Base-by-base conservation (phyloP, 1,139 yeast species). In the Suhomyces taliae region DNA sequence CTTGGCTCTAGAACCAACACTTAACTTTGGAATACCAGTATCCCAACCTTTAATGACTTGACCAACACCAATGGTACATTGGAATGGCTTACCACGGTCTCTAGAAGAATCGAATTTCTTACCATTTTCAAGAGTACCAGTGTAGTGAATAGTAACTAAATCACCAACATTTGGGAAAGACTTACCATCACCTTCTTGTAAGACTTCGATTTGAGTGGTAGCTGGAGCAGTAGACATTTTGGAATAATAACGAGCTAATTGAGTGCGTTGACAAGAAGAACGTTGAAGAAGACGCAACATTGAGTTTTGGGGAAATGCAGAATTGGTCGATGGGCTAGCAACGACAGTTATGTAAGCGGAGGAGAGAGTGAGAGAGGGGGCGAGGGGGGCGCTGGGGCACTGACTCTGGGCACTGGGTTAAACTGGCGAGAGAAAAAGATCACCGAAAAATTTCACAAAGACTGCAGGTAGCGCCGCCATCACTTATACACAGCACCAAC, bases 11-110 rank as follows among this genome's bases (percentile, higher is more conserved):
- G 95, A 90, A 58, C 98, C 98, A 49, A 90, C 79, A 49, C 95
- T 87, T 70, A 93, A 81, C 70, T 90, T 85, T 49, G 96, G 96
- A 65, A 90, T 88, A 54, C 87, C 96, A 64, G 83, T 87, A 66
- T 91, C 98, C 98, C 98, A 91, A 54, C 98, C 98, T 62, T 82
- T 81, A 72, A 91, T 91, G 56, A 91, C 97, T 74, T 87, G 96
- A 52, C 98, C 97, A 57, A 88, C 96, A 67, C 98, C 98, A 67
- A 91, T 87, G 69, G 76, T 75, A 70, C 95, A 87, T 68, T 89
- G 90, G 83, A 93, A 91, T 55, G 98, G 97, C 70, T 85, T 81
- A 62, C 95, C 95, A 74, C 97, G 85, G 76, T 87, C 95, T 60
- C 90, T 81, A 41, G 97, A 90, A 49, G 96, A 88, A 73, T 93